These are phyloP conservation scores for Pseudogymnoascus sp. DNA, from an alignment of 2,329 filamentous ascomycete genomes.

Conservation along the genomic window DNA sequence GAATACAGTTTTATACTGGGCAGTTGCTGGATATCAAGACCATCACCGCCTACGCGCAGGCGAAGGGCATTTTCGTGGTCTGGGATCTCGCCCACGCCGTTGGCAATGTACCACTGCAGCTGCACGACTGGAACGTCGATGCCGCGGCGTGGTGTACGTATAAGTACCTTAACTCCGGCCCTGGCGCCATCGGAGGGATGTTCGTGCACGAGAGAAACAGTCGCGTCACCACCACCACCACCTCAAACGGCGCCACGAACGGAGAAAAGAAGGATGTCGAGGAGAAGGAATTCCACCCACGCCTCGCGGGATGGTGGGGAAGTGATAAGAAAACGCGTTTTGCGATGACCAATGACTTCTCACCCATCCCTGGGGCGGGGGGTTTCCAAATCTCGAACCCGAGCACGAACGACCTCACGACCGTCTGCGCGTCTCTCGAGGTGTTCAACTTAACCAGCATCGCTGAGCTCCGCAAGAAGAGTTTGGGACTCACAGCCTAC, in stretches of 20 bases:
- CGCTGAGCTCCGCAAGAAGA: constrained; percentile 55
- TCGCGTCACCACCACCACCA: constrained; percentile 14
- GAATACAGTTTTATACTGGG: constrained; percentile 75
- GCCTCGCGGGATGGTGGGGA: constrained; percentile 77
- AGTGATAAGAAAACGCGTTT: constrained; percentile 63
- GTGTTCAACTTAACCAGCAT: constrained; percentile 64
- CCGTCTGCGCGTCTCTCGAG: constrained; percentile 60
- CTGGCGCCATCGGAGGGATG: constrained; percentile 64
- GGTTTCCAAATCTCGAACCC: constrained; percentile 75
- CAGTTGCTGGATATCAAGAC: constrained; percentile 67
- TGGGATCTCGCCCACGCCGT: constrained; percentile 78
- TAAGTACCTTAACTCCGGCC: constrained; percentile 75
- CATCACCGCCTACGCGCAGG: constrained; percentile 65
- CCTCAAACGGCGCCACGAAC: constrained; percentile 14
- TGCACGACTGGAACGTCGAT: constrained; percentile 75
- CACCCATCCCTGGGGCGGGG: constrained; percentile 63
- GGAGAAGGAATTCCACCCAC: constrained; percentile 37
- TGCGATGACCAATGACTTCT: constrained; percentile 68
- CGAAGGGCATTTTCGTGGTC: constrained; percentile 56
- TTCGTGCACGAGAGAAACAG: constrained; percentile 59
- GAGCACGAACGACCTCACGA: constrained; percentile 65
- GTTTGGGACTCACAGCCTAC: constrained; percentile 59
- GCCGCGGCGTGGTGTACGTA: constrained; percentile 76
- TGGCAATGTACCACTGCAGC: constrained; percentile 64
- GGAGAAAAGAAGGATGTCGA: not conserved